Percentiles rank a stretch among this genome's conserved stretches.
Conservation (phyloP, 1,284 basidiomycete genomes). For the Cryptococcus sp. region DNA sequence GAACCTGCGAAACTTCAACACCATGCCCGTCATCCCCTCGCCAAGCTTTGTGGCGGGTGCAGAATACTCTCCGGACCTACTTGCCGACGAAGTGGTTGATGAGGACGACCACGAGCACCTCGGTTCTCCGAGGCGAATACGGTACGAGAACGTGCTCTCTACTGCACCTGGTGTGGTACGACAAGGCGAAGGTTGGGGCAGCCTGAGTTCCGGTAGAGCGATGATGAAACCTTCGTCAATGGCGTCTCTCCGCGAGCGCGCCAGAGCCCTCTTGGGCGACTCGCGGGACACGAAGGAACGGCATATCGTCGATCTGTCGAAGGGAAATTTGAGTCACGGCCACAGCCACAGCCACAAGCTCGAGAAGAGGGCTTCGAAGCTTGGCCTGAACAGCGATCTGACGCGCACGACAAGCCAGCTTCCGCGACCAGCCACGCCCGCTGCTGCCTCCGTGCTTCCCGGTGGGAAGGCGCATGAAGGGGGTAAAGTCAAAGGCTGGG, state of each 20-base stretch:
- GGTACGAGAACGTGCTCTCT: conserved; percentile 36
- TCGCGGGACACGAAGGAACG: conserved; percentile 13
- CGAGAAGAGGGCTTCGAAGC: conserved; percentile 19
- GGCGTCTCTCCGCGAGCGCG: conserved; percentile 41
- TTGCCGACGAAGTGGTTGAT: conserved; percentile 18
- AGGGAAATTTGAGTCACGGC: neutral
- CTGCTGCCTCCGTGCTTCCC: conserved; percentile 11
- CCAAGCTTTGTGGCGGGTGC: conserved; percentile 15
- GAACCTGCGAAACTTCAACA: conserved; percentile 41
- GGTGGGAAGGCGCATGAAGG: conserved; percentile 2
- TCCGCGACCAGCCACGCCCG: conserved; percentile 15
- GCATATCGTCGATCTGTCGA: conserved; percentile 25
- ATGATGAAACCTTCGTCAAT: conserved; percentile 42
- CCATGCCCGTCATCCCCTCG: conserved; percentile 29
- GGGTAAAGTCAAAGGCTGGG: conserved; percentile 22
- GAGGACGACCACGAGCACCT: conserved; percentile 11
- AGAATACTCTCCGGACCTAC: conserved; percentile 8
- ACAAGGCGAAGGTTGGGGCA: conserved; percentile 40
- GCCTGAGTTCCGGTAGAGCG: conserved; percentile 7
- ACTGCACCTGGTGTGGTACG: conserved; percentile 34
- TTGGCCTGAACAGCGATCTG: conserved; percentile 2
- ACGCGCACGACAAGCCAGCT: conserved; percentile 2
- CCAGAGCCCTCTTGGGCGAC: conserved; percentile 32
- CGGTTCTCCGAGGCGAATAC: conserved; percentile 18
- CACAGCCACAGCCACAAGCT: neutral